Evolutionary conservation across 331 rosid genomes (phyloP), one percentile per base, ranked within the genome.

Genomic region (Quercus phellos): DNA sequence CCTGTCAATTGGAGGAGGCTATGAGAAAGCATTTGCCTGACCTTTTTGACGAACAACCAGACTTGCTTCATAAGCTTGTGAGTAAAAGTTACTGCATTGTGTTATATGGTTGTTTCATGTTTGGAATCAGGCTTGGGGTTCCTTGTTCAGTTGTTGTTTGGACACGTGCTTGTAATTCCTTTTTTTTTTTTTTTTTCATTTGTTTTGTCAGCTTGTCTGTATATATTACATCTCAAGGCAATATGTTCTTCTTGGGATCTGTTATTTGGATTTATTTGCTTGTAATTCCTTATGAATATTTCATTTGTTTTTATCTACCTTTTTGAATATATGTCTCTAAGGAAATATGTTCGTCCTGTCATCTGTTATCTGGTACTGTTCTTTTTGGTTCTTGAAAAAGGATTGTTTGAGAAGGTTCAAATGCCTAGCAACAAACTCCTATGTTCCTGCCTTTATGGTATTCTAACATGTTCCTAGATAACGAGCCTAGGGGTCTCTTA

Each of bases 21-120:
- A 95, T 95, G 99, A 90, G 93, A 89, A 91, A 87, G 81, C 87
- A 82, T 83, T 92, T 95, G 74, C 99, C 98, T 9, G 96, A 88
- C 75, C 97, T 95, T 76, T 95, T 95, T 78, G 91, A 89, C 78
- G 96, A 91, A 78, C 99, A 95, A 72, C 99, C 99, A 53, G 99
- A 95, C 89, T 90, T 95, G 85, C 99, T 95, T 87, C 99, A 95
- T 90, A 95, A 93, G 87, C 88, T 95, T 94, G 99, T 92, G 77
- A 81, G 94, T 85, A 75, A 61, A 72, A 56, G 72, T 79, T 81
- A 78, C 79, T 66, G 60, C 63, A 61, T 67, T 24, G n/a, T 72
- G 51, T 68, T 73, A 68, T 77, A 75, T 19, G 60, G 4, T 67
- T 72, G 60, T 82, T 51, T 67, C 56, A 76, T 66, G 66, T 61